A percentile compares a stretch with the other conserved stretches of the same genome.
phyloP scores from a whole-genome alignment of 164 flowering plant genomes.

The Nymphaea colorata region DNA sequence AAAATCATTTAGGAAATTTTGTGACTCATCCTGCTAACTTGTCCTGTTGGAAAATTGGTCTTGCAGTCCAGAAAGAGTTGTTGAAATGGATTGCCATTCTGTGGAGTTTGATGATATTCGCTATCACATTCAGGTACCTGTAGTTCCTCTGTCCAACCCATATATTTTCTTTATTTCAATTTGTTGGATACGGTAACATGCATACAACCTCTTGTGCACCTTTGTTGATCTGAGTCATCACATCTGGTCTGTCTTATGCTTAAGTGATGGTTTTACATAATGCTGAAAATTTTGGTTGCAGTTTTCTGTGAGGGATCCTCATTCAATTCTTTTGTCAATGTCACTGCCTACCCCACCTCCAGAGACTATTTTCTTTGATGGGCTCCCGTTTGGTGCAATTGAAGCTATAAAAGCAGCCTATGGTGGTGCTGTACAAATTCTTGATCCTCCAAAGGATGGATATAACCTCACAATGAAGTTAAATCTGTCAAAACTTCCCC shows the following conservation, averaged over 20 bases:
- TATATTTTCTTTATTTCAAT: too few species aligned
- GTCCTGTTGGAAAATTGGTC: neutral
- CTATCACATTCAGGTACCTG: slow-evolving; percentile 69
- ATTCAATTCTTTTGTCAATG: slow-evolving; percentile 51
- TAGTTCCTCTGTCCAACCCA: neutral
- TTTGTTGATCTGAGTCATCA: too few species aligned
- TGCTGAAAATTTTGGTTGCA: slow-evolving; percentile 16
- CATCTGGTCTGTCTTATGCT: too few species aligned
- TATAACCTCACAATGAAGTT: slow-evolving; percentile 85
- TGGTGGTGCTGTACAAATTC: slow-evolving; percentile 67
- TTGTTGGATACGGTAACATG: too few species aligned
- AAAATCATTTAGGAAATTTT: neutral
- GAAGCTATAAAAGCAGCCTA: slow-evolving; percentile 89
- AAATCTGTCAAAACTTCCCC: slow-evolving; percentile 76
- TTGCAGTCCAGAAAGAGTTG: slow-evolving; percentile 83
- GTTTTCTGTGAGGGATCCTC: slow-evolving; percentile 77
- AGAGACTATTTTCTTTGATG: slow-evolving; percentile 58
- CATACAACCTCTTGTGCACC: too few species aligned
- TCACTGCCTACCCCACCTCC: slow-evolving; percentile 85
- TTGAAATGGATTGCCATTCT: slow-evolving; percentile 80
- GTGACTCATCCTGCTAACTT: neutral
- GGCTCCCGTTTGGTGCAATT: slow-evolving; percentile 88
- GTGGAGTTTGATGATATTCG: slow-evolving; percentile 90
- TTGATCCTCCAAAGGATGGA: slow-evolving; percentile 97
- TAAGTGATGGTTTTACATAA: neutral